Conservation (phyloP, 2,329 filamentous ascomycete species). For the Erysiphe pulchra region DNA sequence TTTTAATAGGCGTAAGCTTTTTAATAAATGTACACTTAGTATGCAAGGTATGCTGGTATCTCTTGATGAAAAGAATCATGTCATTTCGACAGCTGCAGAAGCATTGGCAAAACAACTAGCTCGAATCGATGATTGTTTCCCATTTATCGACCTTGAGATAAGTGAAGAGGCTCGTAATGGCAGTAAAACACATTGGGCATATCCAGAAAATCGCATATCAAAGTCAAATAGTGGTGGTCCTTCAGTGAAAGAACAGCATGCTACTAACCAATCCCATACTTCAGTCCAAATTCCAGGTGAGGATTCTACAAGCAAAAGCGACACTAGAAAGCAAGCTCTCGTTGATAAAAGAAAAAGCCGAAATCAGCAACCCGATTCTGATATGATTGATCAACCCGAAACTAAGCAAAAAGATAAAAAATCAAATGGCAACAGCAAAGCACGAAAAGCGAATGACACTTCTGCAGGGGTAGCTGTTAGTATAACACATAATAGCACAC, state of each 20-base stretch:
- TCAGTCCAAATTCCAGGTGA: constrained; percentile 57
- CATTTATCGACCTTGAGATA: constrained; percentile 67
- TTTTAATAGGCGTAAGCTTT: constrained; percentile 43
- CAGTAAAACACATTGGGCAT: constrained; percentile 84
- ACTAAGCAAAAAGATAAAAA: constrained; percentile 32
- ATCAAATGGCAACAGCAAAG: constrained; percentile 29
- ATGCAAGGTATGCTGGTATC: constrained; percentile 71
- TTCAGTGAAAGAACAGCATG: constrained; percentile 51
- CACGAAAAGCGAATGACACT: constrained; percentile 32
- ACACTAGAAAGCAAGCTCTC: constrained; percentile 60
- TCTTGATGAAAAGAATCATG: constrained; percentile 92
- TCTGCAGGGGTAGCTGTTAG: constrained; percentile 32
- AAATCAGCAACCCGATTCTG: constrained; percentile 43
- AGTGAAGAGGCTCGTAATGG: constrained; percentile 87
- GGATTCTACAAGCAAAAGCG: constrained; percentile 62
- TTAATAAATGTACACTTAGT: constrained; percentile 50
- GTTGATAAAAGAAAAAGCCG: constrained; percentile 41
- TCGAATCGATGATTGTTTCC: constrained; percentile 69
- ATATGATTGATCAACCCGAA: constrained; percentile 43
- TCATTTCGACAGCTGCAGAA: constrained; percentile 77
- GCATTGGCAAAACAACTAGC: constrained; percentile 63
- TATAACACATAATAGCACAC: constrained; percentile 28
- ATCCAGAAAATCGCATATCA: constrained; percentile 53
- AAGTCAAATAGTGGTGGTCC: constrained; percentile 40
- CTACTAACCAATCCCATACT: constrained; percentile 35